Conservation (phyloP, 495 filamentous ascomycete genomes). For the Clohesyomyces aquaticus region DNA sequence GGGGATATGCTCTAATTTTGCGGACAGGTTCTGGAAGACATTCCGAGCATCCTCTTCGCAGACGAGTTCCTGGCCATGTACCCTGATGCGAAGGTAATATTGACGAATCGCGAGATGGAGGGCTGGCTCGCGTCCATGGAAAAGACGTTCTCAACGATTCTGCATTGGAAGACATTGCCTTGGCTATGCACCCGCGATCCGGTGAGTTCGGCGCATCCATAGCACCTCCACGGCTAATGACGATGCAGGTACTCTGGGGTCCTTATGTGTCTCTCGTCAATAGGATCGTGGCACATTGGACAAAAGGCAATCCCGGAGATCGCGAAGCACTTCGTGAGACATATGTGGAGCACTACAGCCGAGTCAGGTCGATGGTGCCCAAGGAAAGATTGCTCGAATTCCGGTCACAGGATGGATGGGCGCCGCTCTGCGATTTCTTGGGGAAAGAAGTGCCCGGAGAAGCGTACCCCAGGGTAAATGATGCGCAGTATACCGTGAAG, state of each 20-base stretch:
- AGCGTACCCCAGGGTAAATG: slow-evolving; percentile 14
- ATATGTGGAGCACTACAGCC: slow-evolving; percentile 18
- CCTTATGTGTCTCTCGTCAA: neutral
- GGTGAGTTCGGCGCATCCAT: neutral
- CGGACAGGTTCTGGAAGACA: slow-evolving; percentile 24
- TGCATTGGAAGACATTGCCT: neutral
- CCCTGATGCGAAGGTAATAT: slow-evolving; percentile 36
- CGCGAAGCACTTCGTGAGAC: slow-evolving; percentile 10
- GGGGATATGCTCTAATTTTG: neutral
- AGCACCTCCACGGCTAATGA: neutral
- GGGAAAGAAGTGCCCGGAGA: slow-evolving; percentile 3
- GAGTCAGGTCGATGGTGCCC: slow-evolving; percentile 1
- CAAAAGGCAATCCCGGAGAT: neutral
- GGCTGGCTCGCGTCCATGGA: slow-evolving; percentile 15
- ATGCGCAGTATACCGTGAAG: slow-evolving; percentile 12
- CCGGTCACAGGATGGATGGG: slow-evolving; percentile 9
- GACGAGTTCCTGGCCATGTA: slow-evolving; percentile 33
- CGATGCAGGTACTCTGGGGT: slow-evolving; percentile 1
- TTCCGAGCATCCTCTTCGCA: slow-evolving; percentile 32
- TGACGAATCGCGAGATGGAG: slow-evolving; percentile 30
- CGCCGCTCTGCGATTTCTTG: slow-evolving; percentile 19
- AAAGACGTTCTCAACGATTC: slow-evolving; percentile 3
- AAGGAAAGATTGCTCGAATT: slow-evolving; percentile 15
- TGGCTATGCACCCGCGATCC: neutral
- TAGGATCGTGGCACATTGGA: neutral